phyloP scores from a whole-genome alignment of 192 early-diverging fungal species.

The Umbelopsis isabellina region DNA sequence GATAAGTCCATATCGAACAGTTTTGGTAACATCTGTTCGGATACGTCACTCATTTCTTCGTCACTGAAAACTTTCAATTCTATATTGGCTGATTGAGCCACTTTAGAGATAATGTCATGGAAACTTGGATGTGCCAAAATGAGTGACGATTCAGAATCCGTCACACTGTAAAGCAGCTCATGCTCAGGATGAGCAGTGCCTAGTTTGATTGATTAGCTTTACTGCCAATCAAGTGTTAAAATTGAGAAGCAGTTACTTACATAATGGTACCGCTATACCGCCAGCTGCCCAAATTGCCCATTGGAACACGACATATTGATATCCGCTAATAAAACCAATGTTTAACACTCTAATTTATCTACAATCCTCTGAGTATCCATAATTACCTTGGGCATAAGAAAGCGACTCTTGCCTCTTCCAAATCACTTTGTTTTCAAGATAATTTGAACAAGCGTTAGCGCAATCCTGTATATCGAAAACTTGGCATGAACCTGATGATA shows the following conservation, averaged over 20 bases:
- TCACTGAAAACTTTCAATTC: constrained; percentile 3
- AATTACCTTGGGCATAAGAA: constrained; percentile 49
- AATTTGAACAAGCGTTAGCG: not conserved
- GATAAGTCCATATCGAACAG: constrained; percentile 25
- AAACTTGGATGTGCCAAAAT: constrained; percentile 66
- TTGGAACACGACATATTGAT: constrained; percentile 68
- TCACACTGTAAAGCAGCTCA: constrained; percentile 77
- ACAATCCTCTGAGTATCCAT: not conserved
- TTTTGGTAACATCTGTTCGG: constrained; percentile 12
- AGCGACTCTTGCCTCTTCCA: constrained; percentile 37
- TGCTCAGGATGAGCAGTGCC: constrained; percentile 70
- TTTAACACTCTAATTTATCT: constrained; percentile 42
- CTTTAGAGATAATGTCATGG: constrained; percentile 33
- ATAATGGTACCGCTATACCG: constrained; percentile 82
- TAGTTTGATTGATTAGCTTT: constrained; percentile 22
- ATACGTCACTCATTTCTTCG: not conserved
- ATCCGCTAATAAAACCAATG: constrained; percentile 57
- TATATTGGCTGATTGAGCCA: constrained; percentile 10
- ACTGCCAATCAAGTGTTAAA: not conserved
- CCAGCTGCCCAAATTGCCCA: constrained; percentile 81
- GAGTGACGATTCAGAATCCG: constrained; percentile 63
- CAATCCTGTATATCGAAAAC: not conserved
- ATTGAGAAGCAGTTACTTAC: constrained; percentile 33
- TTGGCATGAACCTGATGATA: not conserved
- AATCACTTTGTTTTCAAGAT: constrained; percentile 14